phyloP scores from a whole-genome alignment of 2,329 filamentous ascomycete species.

The Pseudocercospora fijiensis region DNA sequence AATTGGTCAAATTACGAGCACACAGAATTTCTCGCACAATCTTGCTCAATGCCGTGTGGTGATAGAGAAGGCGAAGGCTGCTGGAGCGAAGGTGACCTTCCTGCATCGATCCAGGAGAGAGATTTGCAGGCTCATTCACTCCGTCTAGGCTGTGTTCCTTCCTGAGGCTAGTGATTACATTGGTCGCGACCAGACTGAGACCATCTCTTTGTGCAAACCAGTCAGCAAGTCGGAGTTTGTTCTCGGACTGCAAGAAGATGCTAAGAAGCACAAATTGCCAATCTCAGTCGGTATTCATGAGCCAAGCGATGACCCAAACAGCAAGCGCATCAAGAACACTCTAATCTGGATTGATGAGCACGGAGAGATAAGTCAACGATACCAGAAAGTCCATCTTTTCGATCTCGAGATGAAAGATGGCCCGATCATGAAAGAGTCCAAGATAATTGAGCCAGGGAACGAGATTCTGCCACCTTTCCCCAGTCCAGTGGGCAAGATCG shows the following conservation, averaged over 20 bases:
- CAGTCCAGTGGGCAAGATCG: slow-evolving; percentile 72
- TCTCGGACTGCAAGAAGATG: slow-evolving; percentile 67
- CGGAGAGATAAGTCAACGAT: slow-evolving; percentile 61
- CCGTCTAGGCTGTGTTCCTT: slow-evolving; percentile 72
- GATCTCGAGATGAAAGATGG: slow-evolving; percentile 60
- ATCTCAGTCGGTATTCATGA: slow-evolving; percentile 90
- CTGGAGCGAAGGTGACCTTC: slow-evolving; percentile 69
- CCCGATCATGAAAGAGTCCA: slow-evolving; percentile 61
- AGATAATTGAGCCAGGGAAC: slow-evolving; percentile 67
- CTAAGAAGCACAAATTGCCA: slow-evolving; percentile 61
- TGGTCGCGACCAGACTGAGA: slow-evolving; percentile 64
- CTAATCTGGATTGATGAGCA: slow-evolving; percentile 65
- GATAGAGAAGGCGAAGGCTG: slow-evolving; percentile 68
- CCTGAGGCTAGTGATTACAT: slow-evolving; percentile 94
- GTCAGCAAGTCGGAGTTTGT: slow-evolving; percentile 70
- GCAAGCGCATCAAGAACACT: slow-evolving; percentile 60
- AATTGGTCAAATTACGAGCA: slow-evolving; percentile 86
- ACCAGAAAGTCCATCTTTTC: slow-evolving; percentile 83
- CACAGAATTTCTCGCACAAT: slow-evolving; percentile 73
- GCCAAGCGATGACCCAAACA: slow-evolving; percentile 52
- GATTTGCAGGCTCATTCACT: slow-evolving; percentile 10
- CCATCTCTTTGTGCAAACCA: slow-evolving; percentile 67
- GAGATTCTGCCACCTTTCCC: slow-evolving; percentile 67
- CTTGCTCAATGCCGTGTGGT: slow-evolving; percentile 73
- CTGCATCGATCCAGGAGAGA: background rate